These are phyloP conservation scores for Phytophthora aleatoria DNA, from an alignment of 352 stramenopile genomes.

Conservation along the genomic window DNA sequence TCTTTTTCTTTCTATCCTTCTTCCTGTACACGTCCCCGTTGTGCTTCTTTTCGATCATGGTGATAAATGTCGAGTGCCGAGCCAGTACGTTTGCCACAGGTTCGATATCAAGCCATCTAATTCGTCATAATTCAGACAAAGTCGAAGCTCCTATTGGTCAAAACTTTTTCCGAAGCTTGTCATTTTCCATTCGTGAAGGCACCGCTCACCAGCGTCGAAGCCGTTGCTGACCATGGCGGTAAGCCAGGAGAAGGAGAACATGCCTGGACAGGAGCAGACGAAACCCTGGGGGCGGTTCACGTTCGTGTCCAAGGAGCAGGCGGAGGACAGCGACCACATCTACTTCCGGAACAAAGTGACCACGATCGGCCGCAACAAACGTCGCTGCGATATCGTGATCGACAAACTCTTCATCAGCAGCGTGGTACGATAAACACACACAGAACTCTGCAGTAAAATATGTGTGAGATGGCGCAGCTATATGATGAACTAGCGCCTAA, in stretches of 20 bases:
- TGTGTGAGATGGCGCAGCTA: background rate
- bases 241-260: conserved; percentile 12
- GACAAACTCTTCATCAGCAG: conserved; percentile 71
- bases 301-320: conserved; percentile 59
- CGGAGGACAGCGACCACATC: conserved; percentile 64
- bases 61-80: background rate
- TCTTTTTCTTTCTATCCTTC: conserved; percentile 6
- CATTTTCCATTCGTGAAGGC: conserved; percentile 19
- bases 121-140: conserved; percentile 10
- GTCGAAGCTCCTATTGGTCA: conserved; percentile 18
- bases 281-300: conserved; percentile 64
- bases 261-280: conserved; percentile 1
- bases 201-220: background rate
- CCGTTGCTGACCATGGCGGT: conserved; percentile 14
- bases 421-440: conserved; percentile 41
- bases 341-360: conserved; percentile 54
- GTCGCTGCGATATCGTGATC: conserved; percentile 55
- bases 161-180: conserved; percentile 24
- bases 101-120: conserved; percentile 1
- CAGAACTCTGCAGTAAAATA: background rate
- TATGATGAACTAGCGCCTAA: background rate
- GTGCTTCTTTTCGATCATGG: too few relatives aligned
- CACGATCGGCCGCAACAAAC: conserved; percentile 58
- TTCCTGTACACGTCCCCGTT: background rate
- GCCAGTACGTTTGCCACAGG: too few relatives aligned